phyloP scores from a whole-genome alignment of 768 basidiomycete genomes.

The Termitomyces sp. region DNA sequence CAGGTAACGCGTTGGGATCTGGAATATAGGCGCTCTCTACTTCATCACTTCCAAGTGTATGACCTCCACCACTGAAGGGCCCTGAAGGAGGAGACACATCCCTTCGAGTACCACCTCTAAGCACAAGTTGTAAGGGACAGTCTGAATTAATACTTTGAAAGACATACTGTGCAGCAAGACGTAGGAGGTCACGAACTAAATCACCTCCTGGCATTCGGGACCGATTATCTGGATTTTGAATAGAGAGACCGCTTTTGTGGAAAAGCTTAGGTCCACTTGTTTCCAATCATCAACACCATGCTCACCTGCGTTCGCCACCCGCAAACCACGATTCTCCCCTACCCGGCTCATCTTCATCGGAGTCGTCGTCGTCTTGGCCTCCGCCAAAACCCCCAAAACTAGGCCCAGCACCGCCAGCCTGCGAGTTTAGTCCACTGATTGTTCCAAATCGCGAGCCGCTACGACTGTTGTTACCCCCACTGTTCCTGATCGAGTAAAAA shows the following conservation, averaged over 20 bases:
- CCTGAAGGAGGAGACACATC: slow-evolving; percentile 14
- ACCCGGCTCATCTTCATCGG: slow-evolving; percentile 49
- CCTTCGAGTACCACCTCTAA: slow-evolving; percentile 32
- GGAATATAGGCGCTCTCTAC: slow-evolving; percentile 70
- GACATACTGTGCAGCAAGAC: slow-evolving; percentile 75
- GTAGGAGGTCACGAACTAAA: slow-evolving; percentile 66
- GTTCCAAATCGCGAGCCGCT: slow-evolving; percentile 22
- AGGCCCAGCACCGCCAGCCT: not conserved
- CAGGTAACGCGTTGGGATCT: slow-evolving; percentile 49
- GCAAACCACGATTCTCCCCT: slow-evolving; percentile 75
- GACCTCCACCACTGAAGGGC: slow-evolving; percentile 67
- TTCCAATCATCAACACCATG: not conserved
- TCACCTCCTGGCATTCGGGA: slow-evolving; percentile 44
- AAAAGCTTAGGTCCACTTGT: not conserved
- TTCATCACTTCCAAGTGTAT: slow-evolving; percentile 89
- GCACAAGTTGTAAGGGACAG: not conserved
- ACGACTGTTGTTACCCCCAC: slow-evolving; percentile 6
- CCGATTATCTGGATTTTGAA: slow-evolving; percentile 74
- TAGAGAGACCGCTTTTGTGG: slow-evolving; percentile 67
- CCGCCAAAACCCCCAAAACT: slow-evolving; percentile 11
- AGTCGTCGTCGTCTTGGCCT: slow-evolving; percentile 25
- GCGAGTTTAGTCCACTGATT: slow-evolving; percentile 19
- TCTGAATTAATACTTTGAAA: not conserved
- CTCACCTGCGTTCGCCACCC: slow-evolving; percentile 89
- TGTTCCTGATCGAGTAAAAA: not conserved